Evolutionary conservation across 192 early-diverging fungal species (phyloP).

Genomic region (Dimargaris verticillata): DNA sequence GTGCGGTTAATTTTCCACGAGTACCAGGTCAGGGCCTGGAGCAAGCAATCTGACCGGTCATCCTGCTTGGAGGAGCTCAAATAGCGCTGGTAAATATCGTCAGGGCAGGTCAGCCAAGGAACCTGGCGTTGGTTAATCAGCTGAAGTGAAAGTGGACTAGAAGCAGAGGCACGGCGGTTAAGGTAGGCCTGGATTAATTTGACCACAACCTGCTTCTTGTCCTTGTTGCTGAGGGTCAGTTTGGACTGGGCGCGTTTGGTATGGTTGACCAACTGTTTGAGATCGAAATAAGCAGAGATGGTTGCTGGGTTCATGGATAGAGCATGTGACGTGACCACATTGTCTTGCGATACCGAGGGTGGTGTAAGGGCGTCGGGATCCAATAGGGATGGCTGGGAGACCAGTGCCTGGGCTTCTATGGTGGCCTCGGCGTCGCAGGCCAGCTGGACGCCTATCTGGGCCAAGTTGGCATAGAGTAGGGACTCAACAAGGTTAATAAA

Average conservation of each 20-base stretch:
- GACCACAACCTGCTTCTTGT: conserved; percentile 8
- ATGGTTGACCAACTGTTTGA: conserved; percentile 22
- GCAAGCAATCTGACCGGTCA: conserved; percentile 1
- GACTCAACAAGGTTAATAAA: conserved; percentile 32
- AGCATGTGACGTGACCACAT: conserved; percentile 8
- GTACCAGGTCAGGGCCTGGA: conserved; percentile 19
- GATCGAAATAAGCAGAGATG: conserved; percentile 16
- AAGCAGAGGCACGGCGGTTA: conserved; percentile 19
- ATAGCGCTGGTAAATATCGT: conserved; percentile 16
- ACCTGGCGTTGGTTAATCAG: not conserved
- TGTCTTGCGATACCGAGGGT: conserved; percentile 13
- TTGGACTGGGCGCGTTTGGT: not conserved
- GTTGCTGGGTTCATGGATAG: conserved; percentile 20
- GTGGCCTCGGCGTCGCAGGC: conserved; percentile 19
- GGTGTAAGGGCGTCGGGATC: conserved; percentile 13
- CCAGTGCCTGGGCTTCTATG: conserved; percentile 9
- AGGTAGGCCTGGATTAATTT: conserved; percentile 22
- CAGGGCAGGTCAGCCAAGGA: not conserved
- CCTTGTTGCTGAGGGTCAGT: conserved; percentile 10
- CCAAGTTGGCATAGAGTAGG: conserved; percentile 25
- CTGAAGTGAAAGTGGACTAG: not conserved
- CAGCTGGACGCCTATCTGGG: conserved; percentile 17
- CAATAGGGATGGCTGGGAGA: not conserved
- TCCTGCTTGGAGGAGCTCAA: conserved; percentile 10
- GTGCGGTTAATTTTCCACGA: conserved; percentile 21